Conservation (phyloP, 805 yeast genomes). For the Yamadazyma philogaea region DNA sequence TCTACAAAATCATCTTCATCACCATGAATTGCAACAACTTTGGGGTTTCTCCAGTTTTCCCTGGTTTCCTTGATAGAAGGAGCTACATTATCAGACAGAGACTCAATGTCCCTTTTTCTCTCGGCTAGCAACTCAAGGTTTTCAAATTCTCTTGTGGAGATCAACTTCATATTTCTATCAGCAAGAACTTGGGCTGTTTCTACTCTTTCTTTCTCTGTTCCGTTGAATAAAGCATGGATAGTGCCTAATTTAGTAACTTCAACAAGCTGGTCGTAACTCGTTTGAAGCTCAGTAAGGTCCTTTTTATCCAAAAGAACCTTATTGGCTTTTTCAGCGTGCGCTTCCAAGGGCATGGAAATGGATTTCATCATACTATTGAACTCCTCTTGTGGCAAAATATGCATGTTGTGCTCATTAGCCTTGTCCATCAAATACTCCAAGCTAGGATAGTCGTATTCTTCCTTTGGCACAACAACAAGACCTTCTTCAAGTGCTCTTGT, state of each 20-base stretch:
- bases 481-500: constrained; percentile 20
- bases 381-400: constrained; percentile 14
- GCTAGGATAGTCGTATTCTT: constrained; percentile 18
- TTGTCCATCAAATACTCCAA: constrained; percentile 14
- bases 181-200: not conserved
- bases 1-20: constrained; percentile 21
- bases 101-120: constrained; percentile 1
- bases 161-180: constrained; percentile 7
- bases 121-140: not conserved
- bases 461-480: constrained; percentile 14
- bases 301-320: constrained; percentile 16
- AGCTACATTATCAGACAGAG: constrained; percentile 11
- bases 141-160: constrained; percentile 5
- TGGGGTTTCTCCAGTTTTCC: constrained; percentile 13
- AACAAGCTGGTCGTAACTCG: constrained; percentile 2
- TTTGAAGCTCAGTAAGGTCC: not conserved
- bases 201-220: constrained; percentile 3
- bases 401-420: constrained; percentile 12
- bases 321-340: constrained; percentile 14
- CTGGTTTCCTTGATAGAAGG: constrained; percentile 13
- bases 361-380: constrained; percentile 7
- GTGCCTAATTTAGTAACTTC: constrained; percentile 5
- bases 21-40: constrained; percentile 14
- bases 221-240: constrained; percentile 2
- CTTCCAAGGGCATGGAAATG: constrained; percentile 17